These are phyloP conservation scores for Neophaeococcomyces mojaviensis DNA, from an alignment of 2,329 filamentous ascomycete species.

Conservation along the genomic window DNA sequence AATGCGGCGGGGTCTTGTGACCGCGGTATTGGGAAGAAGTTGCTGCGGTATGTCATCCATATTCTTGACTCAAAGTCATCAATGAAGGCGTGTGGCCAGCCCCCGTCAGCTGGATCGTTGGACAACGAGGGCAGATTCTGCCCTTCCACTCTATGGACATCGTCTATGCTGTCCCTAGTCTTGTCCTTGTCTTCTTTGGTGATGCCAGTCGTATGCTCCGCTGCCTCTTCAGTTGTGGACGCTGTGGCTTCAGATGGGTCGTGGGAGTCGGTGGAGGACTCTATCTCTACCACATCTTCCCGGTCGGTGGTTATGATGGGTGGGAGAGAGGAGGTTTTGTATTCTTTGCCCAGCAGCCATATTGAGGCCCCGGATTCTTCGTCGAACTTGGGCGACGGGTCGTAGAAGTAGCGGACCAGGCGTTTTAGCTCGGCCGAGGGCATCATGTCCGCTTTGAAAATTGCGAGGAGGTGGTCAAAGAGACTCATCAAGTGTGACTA, in stretches of 20 bases:
- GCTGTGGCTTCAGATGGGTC: slow-evolving; percentile 19
- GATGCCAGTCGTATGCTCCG: slow-evolving; percentile 5
- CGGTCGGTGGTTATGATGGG: slow-evolving; percentile 23
- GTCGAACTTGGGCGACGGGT: slow-evolving; percentile 79
- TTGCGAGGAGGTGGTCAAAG: slow-evolving; percentile 15
- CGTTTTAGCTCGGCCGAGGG: slow-evolving; percentile 68
- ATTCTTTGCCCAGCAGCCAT: slow-evolving; percentile 70
- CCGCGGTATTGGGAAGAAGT: slow-evolving; percentile 74
- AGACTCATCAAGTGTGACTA: slow-evolving; percentile 7
- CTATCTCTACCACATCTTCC: slow-evolving; percentile 24
- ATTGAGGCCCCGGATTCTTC: slow-evolving; percentile 59
- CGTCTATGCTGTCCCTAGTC: slow-evolving; percentile 18
- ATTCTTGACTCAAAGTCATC: slow-evolving; percentile 88
- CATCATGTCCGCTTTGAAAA: slow-evolving; percentile 37
- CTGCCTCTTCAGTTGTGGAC: slow-evolving; percentile 14
- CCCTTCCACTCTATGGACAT: slow-evolving; percentile 18
- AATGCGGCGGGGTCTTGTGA: slow-evolving; percentile 65
- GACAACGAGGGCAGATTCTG: slow-evolving; percentile 19
- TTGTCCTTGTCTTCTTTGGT: slow-evolving; percentile 9
- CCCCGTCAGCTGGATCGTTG: slow-evolving; percentile 30
- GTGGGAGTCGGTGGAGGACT: slow-evolving; percentile 23
- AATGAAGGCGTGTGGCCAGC: slow-evolving; percentile 80
- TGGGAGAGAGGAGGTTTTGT: slow-evolving; percentile 32
- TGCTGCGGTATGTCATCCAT: slow-evolving; percentile 94
- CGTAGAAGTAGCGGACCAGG: slow-evolving; percentile 86